Evolutionary conservation across 257 asterid genomes (phyloP).

Genomic region (Petunia axillaris): DNA sequence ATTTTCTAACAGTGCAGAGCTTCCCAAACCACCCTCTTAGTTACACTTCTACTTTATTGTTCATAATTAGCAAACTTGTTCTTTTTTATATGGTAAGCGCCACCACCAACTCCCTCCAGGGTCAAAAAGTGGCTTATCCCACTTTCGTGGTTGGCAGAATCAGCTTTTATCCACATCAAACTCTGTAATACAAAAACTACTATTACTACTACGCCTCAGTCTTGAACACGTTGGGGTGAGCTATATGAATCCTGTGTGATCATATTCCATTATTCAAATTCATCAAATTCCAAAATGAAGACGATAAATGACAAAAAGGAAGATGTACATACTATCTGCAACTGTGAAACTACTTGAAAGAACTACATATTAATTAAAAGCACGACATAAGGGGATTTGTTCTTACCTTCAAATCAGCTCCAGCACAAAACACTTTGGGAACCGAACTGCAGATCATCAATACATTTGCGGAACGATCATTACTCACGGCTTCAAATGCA

Average conservation of each 20-base stretch:
- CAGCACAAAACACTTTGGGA: constrained; percentile 85
- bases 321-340: background rate
- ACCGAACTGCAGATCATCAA: constrained; percentile 84
- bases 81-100: background rate
- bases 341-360: background rate
- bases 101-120: background rate
- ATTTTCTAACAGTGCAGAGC: background rate
- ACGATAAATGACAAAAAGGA: background rate
- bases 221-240: too few species aligned
- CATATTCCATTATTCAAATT: too few species aligned
- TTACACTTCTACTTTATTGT: background rate
- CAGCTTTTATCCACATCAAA: background rate
- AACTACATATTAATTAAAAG: background rate
- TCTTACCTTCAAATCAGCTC: constrained; percentile 94
- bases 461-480: constrained; percentile 60
- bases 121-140: background rate
- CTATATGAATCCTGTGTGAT: too few species aligned
- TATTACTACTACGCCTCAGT: too few species aligned
- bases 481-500: constrained; percentile 62
- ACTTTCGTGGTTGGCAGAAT: background rate
- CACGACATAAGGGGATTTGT: background rate
- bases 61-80: background rate
- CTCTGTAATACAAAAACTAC: background rate
- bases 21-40: background rate
- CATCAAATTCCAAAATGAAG: background rate